Evolutionary conservation across 768 basidiomycete species (phyloP), one percentile per base, ranked within the genome.

Genomic region (Rhodosporidiobolus odoratus): DNA sequence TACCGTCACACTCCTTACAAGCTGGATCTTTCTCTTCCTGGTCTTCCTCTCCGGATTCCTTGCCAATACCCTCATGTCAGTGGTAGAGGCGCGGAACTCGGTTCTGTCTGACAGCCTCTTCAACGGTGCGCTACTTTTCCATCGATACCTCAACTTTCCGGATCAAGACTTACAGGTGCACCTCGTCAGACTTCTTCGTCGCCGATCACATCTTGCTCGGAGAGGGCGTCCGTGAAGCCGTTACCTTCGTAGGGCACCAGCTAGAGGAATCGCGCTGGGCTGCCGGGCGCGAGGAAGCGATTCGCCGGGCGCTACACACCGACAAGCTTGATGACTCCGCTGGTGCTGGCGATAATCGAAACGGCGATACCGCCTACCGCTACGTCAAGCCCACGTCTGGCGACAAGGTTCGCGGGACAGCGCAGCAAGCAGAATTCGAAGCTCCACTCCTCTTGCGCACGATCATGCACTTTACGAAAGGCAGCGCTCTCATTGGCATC

Each of bases 151-250:
- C 17, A 6, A 27, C n/a, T 10, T 45, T 21, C 2, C 35, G 4
- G 19, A n/a, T 23, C 23, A 38, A n/a, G 16, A 23, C 47, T 43
- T 25, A 16, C 41, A 1, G 5, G 4, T 15, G 4, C n/a, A 4
- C 1, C 15, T 2, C 7, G 1, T 2, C 68, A 69, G 72, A 73
- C 6, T 45, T 65, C 34, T 69, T 68, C 50, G 64, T 69, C 8
- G 23, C 56, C n/a, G 72, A 73, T 43, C 61, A 73, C 64, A 48
- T 73, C 41, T 57, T 73, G 17, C 53, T 68, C 21, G 67, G 67
- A 21, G 72, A 73, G 37, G 72, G 72, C 21, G 47, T 73, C 10
- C 67, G 72, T 34, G 72, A 73, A 13, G 65, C 72, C 7, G 67
- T 69, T 50, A 27, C 48, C 8, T 73, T 73, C 67, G 60, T 73